These are phyloP conservation scores for Taiwanofungus camphoratus DNA, from an alignment of 1,284 basidiomycete species.

Conservation along the genomic window DNA sequence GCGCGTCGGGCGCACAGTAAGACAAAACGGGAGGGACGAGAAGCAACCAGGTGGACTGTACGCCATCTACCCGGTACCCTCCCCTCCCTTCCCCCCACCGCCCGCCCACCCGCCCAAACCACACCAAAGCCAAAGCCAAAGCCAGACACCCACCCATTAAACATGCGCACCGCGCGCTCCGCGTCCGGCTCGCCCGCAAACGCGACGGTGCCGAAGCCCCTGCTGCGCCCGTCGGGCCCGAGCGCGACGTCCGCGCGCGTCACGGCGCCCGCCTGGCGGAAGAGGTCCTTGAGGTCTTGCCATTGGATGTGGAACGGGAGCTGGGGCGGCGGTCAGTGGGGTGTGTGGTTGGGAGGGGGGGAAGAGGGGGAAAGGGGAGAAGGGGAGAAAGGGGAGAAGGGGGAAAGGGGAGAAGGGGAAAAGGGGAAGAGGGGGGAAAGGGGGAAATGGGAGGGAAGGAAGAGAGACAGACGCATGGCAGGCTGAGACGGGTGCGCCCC, in stretches of 20 bases:
- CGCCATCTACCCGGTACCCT: too few relatives aligned
- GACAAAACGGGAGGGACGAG: too few relatives aligned
- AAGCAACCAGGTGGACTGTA: too few relatives aligned
- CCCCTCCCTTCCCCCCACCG: too few relatives aligned
- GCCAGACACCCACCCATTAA: slow-evolving; percentile 65
- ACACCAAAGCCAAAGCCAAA: not conserved
- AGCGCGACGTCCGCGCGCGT: slow-evolving; percentile 86
- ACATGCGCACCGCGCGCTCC: slow-evolving; percentile 78
- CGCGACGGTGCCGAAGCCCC: slow-evolving; percentile 86
- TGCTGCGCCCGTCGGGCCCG: slow-evolving; percentile 74
- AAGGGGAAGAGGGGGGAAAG: too few relatives aligned
- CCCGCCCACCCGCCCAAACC: too few relatives aligned
- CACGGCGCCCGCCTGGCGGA: slow-evolving; percentile 83
- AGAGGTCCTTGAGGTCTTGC: slow-evolving; percentile 95
- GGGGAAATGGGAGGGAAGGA: too few relatives aligned
- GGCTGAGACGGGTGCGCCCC: too few relatives aligned
- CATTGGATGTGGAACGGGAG: slow-evolving; percentile 96
- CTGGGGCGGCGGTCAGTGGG: slow-evolving; percentile 36
- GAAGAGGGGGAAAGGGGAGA: not conserved
- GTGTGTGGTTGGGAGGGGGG: not conserved
- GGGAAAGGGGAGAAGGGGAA: too few relatives aligned
- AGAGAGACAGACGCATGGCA: too few relatives aligned
- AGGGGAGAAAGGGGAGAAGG: too few relatives aligned
- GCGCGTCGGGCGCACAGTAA: not conserved
- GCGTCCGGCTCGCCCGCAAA: slow-evolving; percentile 85